A percentile compares a stretch with the other conserved stretches of the same genome.
phyloP scores from a whole-genome alignment of 176 grass and related monocot species.

The Musa acuminata region DNA sequence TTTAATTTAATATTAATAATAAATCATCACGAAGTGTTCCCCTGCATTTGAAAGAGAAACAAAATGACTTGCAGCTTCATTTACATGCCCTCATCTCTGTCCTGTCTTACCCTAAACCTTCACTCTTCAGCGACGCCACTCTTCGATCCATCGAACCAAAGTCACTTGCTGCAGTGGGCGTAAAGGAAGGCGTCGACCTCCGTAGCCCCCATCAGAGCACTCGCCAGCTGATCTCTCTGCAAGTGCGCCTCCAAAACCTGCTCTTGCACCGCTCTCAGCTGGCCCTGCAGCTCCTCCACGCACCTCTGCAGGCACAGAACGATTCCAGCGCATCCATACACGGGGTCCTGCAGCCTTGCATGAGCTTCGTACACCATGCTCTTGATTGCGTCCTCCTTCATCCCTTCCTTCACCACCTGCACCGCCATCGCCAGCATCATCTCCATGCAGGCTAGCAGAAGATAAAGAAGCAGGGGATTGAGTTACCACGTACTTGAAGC shows the following conservation, averaged over 20 bases:
- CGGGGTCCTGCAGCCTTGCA: constrained; percentile 28
- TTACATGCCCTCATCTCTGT: too few relatives aligned
- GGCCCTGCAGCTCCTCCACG: constrained; percentile 23
- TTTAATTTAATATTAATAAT: too few relatives aligned
- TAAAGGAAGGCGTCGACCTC: too few relatives aligned
- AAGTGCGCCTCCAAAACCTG: constrained; percentile 9
- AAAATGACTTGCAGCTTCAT: too few relatives aligned
- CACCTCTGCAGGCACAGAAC: constrained; percentile 28
- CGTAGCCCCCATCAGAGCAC: constrained; percentile 10
- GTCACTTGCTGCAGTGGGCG: too few relatives aligned
- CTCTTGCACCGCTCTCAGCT: constrained; percentile 22
- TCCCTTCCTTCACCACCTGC: constrained; percentile 23
- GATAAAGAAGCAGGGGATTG: neutral
- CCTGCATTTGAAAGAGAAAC: too few relatives aligned
- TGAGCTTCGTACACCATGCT: constrained; percentile 39
- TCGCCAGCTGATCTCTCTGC: constrained; percentile 25
- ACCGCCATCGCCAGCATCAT: neutral
- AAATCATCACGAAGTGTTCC: too few relatives aligned
- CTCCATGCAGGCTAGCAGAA: neutral
- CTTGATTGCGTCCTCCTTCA: constrained; percentile 31
- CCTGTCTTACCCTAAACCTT: too few relatives aligned
- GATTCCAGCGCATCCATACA: constrained; percentile 26
- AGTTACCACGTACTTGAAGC: constrained; percentile 23
- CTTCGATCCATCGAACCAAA: too few relatives aligned
- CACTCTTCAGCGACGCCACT: too few relatives aligned